Conservation (phyloP, 1,139 yeast species). For the Kluyveromyces sp. region DNA sequence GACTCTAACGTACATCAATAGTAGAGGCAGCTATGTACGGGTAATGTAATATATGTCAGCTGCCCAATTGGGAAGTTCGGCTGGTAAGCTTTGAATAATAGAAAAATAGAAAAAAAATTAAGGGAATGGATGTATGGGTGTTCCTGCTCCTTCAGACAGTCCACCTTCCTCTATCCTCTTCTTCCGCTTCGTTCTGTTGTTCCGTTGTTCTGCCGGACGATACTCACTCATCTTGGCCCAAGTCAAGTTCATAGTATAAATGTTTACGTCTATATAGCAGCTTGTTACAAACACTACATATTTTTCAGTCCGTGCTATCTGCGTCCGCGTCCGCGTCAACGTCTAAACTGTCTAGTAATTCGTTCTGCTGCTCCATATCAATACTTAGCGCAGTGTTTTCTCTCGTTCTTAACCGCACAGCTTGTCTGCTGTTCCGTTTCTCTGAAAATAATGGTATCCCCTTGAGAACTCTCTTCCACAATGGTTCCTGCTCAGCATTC, state of each 20-base stretch:
- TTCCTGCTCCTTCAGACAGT: too few relatives aligned
- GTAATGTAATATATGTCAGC: neutral
- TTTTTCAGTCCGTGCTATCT: neutral
- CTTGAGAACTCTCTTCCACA: slow-evolving; percentile 9
- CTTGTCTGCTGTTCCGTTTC: slow-evolving; percentile 1
- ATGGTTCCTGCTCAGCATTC: slow-evolving; percentile 14
- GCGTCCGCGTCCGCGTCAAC: slow-evolving; percentile 17
- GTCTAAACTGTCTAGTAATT: slow-evolving; percentile 25
- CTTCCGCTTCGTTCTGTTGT: too few relatives aligned
- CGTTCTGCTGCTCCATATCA: slow-evolving; percentile 29
- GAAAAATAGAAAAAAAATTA: neutral
- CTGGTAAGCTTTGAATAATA: too few relatives aligned
- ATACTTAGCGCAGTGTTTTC: slow-evolving; percentile 14
- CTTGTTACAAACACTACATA: neutral
- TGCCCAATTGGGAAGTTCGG: neutral
- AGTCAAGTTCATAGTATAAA: too few relatives aligned
- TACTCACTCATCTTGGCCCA: too few relatives aligned
- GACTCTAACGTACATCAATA: too few relatives aligned
- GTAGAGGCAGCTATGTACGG: too few relatives aligned
- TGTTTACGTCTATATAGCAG: too few relatives aligned
- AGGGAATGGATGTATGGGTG: neutral
- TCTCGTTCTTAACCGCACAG: slow-evolving; percentile 1
- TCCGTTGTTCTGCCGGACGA: too few relatives aligned
- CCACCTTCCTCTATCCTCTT: too few relatives aligned
- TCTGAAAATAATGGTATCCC: neutral